A percentile compares a stretch with the other conserved stretches of the same genome.
phyloP scores from a whole-genome alignment of 768 basidiomycete species.

The Tylopilus plumbeoviolaceoides region DNA sequence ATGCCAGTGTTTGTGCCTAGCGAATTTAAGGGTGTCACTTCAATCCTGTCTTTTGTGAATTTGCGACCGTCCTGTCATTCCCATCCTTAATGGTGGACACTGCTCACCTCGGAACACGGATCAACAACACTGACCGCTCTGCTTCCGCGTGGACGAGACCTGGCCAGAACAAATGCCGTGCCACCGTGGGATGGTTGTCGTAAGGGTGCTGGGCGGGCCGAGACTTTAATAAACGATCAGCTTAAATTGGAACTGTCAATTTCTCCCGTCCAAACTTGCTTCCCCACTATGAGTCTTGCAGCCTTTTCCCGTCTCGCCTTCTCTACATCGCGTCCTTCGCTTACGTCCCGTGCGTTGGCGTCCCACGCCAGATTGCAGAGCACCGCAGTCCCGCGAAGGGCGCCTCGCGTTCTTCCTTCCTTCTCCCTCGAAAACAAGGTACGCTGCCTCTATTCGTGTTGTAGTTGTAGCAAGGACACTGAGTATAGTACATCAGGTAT shows the following conservation, averaged over 20 bases:
- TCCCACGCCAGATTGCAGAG: slow-evolving; percentile 24
- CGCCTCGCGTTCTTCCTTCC: slow-evolving; percentile 56
- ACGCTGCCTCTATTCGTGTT: slow-evolving; percentile 2
- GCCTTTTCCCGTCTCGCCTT: slow-evolving; percentile 26
- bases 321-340: slow-evolving; percentile 7
- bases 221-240: neutral
- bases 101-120: neutral
- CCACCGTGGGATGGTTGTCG: neutral
- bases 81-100: no score
- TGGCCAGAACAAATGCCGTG: no score
- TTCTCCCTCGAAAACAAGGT: slow-evolving; percentile 83
- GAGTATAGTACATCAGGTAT: slow-evolving; percentile 50
- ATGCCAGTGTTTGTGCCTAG: neutral
- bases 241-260: slow-evolving; percentile 21
- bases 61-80: no score
- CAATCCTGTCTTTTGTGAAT: no score
- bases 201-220: slow-evolving; percentile 2
- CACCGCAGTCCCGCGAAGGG: slow-evolving; percentile 18
- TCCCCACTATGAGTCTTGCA: slow-evolving; percentile 26
- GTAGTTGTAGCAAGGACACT: neutral
- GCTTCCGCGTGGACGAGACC: no score
- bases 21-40: no score
- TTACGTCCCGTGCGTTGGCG: slow-evolving; percentile 9
- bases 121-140: neutral
- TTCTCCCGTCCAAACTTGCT: slow-evolving; percentile 14